Evolutionary conservation across 2,329 filamentous ascomycete genomes (phyloP).

Genomic region (Aspergillus proliferans): DNA sequence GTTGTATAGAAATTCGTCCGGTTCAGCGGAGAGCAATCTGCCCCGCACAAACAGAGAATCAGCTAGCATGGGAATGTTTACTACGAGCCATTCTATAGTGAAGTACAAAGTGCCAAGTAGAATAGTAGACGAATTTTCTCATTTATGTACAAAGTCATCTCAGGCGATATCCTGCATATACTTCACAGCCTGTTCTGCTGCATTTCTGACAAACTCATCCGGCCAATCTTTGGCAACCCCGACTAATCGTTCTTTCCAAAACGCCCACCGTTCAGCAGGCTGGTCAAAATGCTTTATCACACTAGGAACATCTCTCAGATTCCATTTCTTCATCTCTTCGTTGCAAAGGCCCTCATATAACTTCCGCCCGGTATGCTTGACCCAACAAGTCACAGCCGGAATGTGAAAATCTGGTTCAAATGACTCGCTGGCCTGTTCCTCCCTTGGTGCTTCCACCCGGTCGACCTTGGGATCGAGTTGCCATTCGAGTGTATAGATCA

Average conservation of each 20-base stretch:
- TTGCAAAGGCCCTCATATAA: neutral
- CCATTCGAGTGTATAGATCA: neutral
- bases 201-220: neutral
- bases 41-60: no score
- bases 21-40: no score
- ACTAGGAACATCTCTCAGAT: neutral
- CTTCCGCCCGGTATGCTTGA: neutral
- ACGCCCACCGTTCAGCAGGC: neutral
- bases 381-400: neutral
- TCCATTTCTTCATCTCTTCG: neutral
- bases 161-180: neutral
- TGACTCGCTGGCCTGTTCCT: neutral
- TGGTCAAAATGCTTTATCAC: neutral
- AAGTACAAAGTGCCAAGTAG: no score
- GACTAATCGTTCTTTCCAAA: neutral
- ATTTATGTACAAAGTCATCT: no score
- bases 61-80: no score
- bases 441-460: neutral
- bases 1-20: no score
- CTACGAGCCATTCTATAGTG: no score
- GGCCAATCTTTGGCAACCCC: neutral
- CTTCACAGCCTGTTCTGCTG: neutral
- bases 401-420: neutral
- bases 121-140: no score
- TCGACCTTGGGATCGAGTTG: neutral